phyloP scores from a whole-genome alignment of 2,329 filamentous ascomycete species.

The Helminthosporium solani region DNA sequence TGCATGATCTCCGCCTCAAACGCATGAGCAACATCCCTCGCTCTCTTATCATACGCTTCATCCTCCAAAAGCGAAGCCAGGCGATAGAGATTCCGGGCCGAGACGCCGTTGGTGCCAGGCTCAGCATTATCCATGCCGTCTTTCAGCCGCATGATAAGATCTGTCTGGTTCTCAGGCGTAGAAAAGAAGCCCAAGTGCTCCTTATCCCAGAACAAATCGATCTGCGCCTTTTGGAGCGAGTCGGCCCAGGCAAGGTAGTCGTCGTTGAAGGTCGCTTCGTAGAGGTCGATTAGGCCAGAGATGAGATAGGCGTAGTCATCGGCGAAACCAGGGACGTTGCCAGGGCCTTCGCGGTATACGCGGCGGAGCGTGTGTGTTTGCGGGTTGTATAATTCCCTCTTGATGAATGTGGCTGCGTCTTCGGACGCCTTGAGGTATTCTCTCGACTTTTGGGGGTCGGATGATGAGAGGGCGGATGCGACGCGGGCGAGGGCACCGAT shows the following conservation, averaged over 20 bases:
- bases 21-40: conserved; percentile 73
- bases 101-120: conserved; percentile 84
- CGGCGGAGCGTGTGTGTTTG: conserved; percentile 65
- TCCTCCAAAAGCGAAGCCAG: conserved; percentile 70
- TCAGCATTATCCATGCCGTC: conserved; percentile 92
- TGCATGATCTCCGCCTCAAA: conserved; percentile 92
- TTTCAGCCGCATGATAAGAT: conserved; percentile 83
- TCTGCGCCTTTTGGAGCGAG: conserved; percentile 75
- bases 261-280: conserved; percentile 77
- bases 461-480: conserved; percentile 63
- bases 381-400: conserved; percentile 69
- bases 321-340: conserved; percentile 72
- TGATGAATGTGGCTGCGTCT: conserved; percentile 71
- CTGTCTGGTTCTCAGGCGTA: conserved; percentile 61
- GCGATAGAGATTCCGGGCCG: conserved; percentile 83
- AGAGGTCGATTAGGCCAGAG: conserved; percentile 78
- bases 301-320: conserved; percentile 94
- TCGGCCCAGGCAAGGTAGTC: conserved; percentile 78
- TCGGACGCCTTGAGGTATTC: conserved; percentile 67
- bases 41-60: conserved; percentile 62
- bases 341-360: conserved; percentile 68
- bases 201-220: conserved; percentile 73
- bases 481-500: conserved; percentile 79
- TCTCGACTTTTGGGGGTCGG: conserved; percentile 59
- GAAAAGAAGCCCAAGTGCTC: conserved; percentile 68